A percentile compares a stretch with the other conserved stretches of the same genome.
Evolutionary conservation across 2,329 filamentous ascomycete species (phyloP).

Genomic region (Penicillium sp.): DNA sequence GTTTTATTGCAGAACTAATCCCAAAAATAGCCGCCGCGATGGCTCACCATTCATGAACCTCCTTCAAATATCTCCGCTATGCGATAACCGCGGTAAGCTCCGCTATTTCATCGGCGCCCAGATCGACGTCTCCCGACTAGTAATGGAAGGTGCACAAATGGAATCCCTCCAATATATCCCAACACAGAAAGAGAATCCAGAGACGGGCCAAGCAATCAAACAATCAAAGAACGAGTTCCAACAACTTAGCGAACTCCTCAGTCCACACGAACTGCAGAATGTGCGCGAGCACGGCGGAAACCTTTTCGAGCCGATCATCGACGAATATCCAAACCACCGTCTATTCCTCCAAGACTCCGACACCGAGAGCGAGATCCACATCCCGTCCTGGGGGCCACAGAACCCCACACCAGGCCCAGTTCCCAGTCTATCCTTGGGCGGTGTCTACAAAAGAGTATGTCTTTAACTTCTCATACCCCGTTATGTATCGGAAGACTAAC

Average conservation of each 20-base stretch:
- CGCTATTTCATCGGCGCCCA: conserved; percentile 71
- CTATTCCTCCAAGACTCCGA: conserved; percentile 16
- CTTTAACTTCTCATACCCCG: rapidly evolving
- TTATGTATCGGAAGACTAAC: background rate
- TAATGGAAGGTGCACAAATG: conserved; percentile 63
- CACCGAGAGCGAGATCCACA: conserved; percentile 7
- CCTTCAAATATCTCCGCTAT: conserved; percentile 67
- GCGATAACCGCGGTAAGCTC: conserved; percentile 63
- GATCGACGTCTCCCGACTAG: conserved; percentile 66
- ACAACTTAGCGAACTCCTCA: conserved; percentile 67
- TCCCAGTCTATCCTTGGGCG: conserved; percentile 25
- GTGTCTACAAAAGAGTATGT: conserved; percentile 58
- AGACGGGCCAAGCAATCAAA: conserved; percentile 16
- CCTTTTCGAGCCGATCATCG: conserved; percentile 28
- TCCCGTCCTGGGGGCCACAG: background rate
- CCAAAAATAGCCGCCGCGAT: conserved; percentile 57
- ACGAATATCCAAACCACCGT: conserved; percentile 9
- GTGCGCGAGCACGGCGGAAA: conserved; percentile 62
- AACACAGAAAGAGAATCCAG: conserved; percentile 23
- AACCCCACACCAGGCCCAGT: background rate
- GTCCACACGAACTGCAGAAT: conserved; percentile 62
- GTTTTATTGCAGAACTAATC: background rate
- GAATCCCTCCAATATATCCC: conserved; percentile 56
- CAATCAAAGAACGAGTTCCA: conserved; percentile 59
- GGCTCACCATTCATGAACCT: conserved; percentile 75